Evolutionary conservation across 352 stramenopile species (phyloP), one percentile per base, ranked within the genome.

Genomic region (Pythium vanterpoolii): DNA sequence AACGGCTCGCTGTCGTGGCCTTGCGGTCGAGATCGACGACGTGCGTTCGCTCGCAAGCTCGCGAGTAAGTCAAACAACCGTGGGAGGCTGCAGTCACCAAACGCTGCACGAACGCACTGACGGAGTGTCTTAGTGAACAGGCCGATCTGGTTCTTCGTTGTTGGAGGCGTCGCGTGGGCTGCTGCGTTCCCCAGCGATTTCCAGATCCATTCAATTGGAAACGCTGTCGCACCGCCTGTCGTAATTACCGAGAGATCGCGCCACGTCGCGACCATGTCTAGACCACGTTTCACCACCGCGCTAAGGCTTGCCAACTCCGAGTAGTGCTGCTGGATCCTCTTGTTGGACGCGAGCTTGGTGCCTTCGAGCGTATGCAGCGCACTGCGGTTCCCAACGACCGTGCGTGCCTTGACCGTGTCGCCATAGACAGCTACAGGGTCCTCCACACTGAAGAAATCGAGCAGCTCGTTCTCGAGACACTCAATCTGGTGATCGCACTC

Each of bases 321-420:
- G 47, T 60, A 58, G 27, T 79, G 69, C 0, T 39, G 54, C 3
- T 74, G 61, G 7, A 86, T 63, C 45, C 84, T 90, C 19, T 23
- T 48, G 8, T 27, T 62, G 0, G 66, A 60, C 27, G 87, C 77
- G 0, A 50, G 34, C 56, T 77, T 80, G 40, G 64, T 82, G 24
- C 40, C 69, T 42, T 86, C 52, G 0, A 88, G 69, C 5, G 71
- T 82, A 26, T 83, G 65, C 0, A 75, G 44, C 9, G 77, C 62
- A 50, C 72, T 86, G 13, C 76, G 71, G 26, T 89, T 89, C 0
- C 60, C 75, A n/a, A 90, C 62, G 44, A 90, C 74, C 21, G 77
- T 79, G 23, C 87, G 62, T 2, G 69, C 64, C 52, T 87, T 87
- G 0, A 76, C 60, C 4, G 68, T 72, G 18, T 90, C 80, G 0